phyloP scores from a whole-genome alignment of 2,329 filamentous ascomycete species.

The Clarireedia monteithiana region DNA sequence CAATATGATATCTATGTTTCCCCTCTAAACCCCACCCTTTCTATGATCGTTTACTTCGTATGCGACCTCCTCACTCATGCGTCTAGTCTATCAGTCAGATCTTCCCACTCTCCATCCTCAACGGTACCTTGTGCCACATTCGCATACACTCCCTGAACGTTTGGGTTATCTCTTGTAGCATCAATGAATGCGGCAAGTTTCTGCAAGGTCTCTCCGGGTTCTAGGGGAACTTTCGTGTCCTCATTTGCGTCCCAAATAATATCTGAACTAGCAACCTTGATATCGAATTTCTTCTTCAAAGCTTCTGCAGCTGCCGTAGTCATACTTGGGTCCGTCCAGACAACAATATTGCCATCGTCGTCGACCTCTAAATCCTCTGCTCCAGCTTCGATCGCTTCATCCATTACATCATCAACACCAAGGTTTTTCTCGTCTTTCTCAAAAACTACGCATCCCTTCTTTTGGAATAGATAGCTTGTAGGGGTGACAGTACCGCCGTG shows the following conservation, averaged over 20 bases:
- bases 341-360: constrained; percentile 59
- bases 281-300: constrained; percentile 52
- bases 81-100: constrained; percentile 45
- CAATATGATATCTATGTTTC: neutral
- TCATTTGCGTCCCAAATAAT: constrained; percentile 81
- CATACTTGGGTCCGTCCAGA: constrained; percentile 61
- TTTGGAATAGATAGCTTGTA: constrained; percentile 78
- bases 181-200: constrained; percentile 53
- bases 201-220: constrained; percentile 46
- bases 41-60: constrained; percentile 14
- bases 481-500: constrained; percentile 62
- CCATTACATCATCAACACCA: constrained; percentile 61
- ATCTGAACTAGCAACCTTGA: constrained; percentile 66
- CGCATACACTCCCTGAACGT: constrained; percentile 72
- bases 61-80: constrained; percentile 18
- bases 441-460: constrained; percentile 68
- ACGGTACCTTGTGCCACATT: constrained; percentile 52
- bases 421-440: constrained; percentile 44
- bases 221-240: constrained; percentile 63
- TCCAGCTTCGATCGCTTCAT: constrained; percentile 78
- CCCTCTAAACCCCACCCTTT: constrained; percentile 6
- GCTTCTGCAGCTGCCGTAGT: constrained; percentile 57
- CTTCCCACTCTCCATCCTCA: constrained; percentile 46
- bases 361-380: constrained; percentile 65
- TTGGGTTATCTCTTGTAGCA: constrained; percentile 56